A percentile compares a stretch with the other conserved stretches of the same genome.
phyloP scores from a whole-genome alignment of 768 basidiomycete genomes.

The Termitomyces heimii region DNA sequence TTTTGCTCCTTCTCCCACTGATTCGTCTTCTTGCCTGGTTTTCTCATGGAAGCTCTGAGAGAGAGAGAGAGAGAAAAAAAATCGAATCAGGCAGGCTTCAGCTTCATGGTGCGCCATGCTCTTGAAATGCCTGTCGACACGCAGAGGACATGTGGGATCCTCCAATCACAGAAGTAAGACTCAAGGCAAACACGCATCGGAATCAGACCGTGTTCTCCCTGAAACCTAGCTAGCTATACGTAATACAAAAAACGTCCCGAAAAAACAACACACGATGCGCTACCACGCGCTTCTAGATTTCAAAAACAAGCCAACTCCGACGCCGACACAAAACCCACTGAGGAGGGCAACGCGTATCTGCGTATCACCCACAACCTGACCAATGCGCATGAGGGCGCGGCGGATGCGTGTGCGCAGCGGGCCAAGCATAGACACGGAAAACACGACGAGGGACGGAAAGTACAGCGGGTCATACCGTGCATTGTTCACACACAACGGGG shows the following conservation, averaged over 20 bases:
- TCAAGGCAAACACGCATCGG: neutral
- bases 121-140: neutral
- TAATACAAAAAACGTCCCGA: too few species aligned
- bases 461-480: slow-evolving; percentile 55
- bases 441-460: slow-evolving; percentile 53
- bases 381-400: slow-evolving; percentile 17
- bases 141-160: neutral
- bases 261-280: too few species aligned
- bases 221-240: too few species aligned
- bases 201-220: neutral
- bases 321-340: slow-evolving; percentile 33
- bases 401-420: slow-evolving; percentile 30
- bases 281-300: neutral
- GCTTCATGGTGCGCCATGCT: neutral
- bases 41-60: neutral
- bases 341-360: slow-evolving; percentile 27
- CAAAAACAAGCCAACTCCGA: slow-evolving; percentile 27
- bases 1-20: slow-evolving; percentile 7
- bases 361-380: slow-evolving; percentile 17
- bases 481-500: slow-evolving; percentile 2
- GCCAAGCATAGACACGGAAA: slow-evolving; percentile 55
- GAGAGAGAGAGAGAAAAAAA: too few species aligned
- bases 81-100: too few species aligned
- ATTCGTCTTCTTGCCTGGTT: neutral
- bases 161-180: neutral